phyloP scores from a whole-genome alignment of 768 basidiomycete genomes.

The Lyophyllum semitale region DNA sequence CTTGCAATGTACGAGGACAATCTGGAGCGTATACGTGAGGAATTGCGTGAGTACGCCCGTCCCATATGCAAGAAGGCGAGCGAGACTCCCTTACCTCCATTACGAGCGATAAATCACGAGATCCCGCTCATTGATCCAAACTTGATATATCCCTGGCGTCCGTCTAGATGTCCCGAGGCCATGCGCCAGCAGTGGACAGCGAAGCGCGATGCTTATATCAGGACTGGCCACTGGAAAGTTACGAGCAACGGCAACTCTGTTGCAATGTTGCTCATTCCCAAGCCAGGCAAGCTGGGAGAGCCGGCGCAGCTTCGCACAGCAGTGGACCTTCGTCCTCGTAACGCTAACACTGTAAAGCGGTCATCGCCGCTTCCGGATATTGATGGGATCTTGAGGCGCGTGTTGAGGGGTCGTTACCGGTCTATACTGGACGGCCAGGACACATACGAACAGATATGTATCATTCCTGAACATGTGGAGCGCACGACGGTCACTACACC shows the following conservation, averaged over 20 bases:
- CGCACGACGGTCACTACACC: slow-evolving; percentile 26
- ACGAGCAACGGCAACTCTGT: neutral
- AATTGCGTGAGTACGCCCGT: neutral
- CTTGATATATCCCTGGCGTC: slow-evolving; percentile 24
- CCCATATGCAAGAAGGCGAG: neutral
- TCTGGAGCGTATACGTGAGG: neutral
- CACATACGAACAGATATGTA: neutral
- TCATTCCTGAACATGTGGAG: neutral
- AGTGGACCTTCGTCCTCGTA: neutral
- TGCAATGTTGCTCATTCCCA: neutral
- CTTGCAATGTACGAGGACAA: neutral
- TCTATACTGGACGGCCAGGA: neutral
- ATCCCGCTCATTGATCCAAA: slow-evolving; percentile 34
- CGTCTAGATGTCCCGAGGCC: slow-evolving; percentile 12
- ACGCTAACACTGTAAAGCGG: neutral
- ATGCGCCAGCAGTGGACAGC: slow-evolving; percentile 10
- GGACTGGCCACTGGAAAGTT: slow-evolving; percentile 6
- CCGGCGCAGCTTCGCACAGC: neutral
- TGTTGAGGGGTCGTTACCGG: neutral
- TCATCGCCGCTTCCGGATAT: neutral
- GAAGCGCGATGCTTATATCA: slow-evolving; percentile 9
- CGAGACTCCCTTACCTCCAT: slow-evolving; percentile 18
- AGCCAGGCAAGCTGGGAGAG: neutral
- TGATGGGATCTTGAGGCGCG: neutral
- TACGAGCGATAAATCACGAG: slow-evolving; percentile 34